Evolutionary conservation across 768 basidiomycete species (phyloP), one percentile per base, ranked within the genome.

Genomic region (Asterophora lycoperdoides): DNA sequence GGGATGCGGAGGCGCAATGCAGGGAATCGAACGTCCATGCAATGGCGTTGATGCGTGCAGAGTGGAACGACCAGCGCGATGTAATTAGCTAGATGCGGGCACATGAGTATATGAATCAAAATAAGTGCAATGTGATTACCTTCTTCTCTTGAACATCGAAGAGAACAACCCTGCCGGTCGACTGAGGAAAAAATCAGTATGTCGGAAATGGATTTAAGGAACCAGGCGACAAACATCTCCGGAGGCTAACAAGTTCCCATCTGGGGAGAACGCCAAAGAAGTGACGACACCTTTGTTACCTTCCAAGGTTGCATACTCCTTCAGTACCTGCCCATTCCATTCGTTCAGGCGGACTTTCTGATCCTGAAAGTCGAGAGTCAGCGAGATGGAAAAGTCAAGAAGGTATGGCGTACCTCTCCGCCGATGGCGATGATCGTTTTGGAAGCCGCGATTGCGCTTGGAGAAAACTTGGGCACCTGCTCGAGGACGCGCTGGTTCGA

Each of bases 1-100:
- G 75, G 15, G 92, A 90, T 9, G 86, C 93, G 4, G 92, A 93
- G 9, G 84, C 93, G 53, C 88, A 79, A 60, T 93, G 83, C 52
- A 75, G 74, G 6, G 84, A 83, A 60, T 89, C 83, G 5, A 79
- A 56, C 6, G 87, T 82, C 83, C 88, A 93, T 1, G 80, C 70
- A 14, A 98, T 74, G 8, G 89, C 81, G 56, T 84, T 79, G 52
- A 97, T 79, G 23, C 90, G 83, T 0, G 82, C 89, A 8, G 84
- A 75, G 68, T 98, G 95, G 72, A 84, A 81, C 7, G 87, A 79
- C 95, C 95, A 97, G 48, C 83, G 81, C 3, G 83, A 75, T 33
- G 85, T 86, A 51, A 86, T 70, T 55, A 78, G 56, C 86, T 89
- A 58, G 8, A 36, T 41, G 18, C 19, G 14, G 7, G 29, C 49